phyloP scores from a whole-genome alignment of 495 filamentous ascomycete genomes.

The Filosporella fistucella region DNA sequence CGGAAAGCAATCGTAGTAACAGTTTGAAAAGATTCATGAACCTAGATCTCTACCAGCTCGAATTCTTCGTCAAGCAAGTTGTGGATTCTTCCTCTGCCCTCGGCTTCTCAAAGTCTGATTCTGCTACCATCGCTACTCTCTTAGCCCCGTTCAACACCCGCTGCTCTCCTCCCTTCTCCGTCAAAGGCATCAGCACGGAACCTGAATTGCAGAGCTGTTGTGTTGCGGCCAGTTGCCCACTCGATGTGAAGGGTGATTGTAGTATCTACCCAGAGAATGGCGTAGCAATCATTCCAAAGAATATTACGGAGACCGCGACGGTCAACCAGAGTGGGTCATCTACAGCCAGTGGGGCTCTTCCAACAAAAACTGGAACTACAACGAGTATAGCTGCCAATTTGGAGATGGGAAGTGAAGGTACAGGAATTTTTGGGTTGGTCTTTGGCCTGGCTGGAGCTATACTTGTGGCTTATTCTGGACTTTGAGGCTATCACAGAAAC shows the following conservation, averaged over 20 bases:
- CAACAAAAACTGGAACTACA: too few relatives aligned
- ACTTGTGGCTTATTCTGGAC: too few relatives aligned
- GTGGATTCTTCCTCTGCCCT: slow-evolving; percentile 40
- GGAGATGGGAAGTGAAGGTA: too few relatives aligned
- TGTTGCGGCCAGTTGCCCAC: slow-evolving; percentile 29
- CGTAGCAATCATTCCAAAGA: too few relatives aligned
- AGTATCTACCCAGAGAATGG: slow-evolving; percentile 6
- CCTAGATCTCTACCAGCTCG: slow-evolving; percentile 36
- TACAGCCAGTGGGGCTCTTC: too few relatives aligned
- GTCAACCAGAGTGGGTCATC: too few relatives aligned
- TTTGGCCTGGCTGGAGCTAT: too few relatives aligned
- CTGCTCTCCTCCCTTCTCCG: slow-evolving; percentile 31
- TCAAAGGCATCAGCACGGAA: slow-evolving; percentile 10
- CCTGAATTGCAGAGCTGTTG: slow-evolving; percentile 37
- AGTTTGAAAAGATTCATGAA: neutral
- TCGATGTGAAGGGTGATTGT: slow-evolving; percentile 27
- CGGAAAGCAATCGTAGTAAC: neutral
- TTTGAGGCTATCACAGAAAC: too few relatives aligned
- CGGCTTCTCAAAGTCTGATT: slow-evolving; percentile 37
- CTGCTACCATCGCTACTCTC: slow-evolving; percentile 25
- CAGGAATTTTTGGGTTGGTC: too few relatives aligned
- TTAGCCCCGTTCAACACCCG: slow-evolving; percentile 35
- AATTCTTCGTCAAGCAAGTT: slow-evolving; percentile 48
- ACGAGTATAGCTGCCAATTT: too few relatives aligned
- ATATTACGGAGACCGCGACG: too few relatives aligned